Base-by-base conservation (phyloP, 2,329 filamentous ascomycete species). In the Fusarium aywerte region DNA sequence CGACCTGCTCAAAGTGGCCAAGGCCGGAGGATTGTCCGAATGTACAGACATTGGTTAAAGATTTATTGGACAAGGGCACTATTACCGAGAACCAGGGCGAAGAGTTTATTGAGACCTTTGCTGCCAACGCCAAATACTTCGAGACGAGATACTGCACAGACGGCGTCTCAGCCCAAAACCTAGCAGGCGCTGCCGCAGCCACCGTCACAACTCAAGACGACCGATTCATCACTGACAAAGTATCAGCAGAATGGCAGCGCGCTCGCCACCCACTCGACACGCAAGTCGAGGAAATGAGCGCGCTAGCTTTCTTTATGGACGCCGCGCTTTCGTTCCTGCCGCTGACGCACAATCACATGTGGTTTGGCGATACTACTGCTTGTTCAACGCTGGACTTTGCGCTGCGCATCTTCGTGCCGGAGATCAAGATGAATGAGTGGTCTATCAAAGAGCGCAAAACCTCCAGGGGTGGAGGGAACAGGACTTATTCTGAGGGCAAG, bases 361-460 rank as follows among this genome's bases (percentile, higher is more conserved):
- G 77, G 67, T 75, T 84, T 35, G 77, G 81, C 3, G 82, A 85
- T 35, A 76, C 76, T 0, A 77, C 66, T 8, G 81, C 82, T 3
- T 83, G 79, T 50, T 80, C 79, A 3, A 81, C 77, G 11, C 67
- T 85, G n/a, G 83, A 86, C 64, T 85, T 85, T 70, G 79, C 84
- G 5, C 57, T 86, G 56, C 74, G 83, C 1, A 65, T 83, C 8
- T 81, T 83, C 59, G 72, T 70, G 2, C 77, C 75, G 1, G 75
- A 77, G 0, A 55, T 82, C 1, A 75, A 83, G 50, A 10, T 84
- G 39, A 65, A 69, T 8, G 47, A 76, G 21, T 86, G 83, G 82
- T 75, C 80, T 68, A 53, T 85, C 35, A 73, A 76, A 39, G 80
- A 85, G 74, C 73, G 79, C 31, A 75, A 60, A 44, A 81, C 79